Conservation (phyloP, 768 basidiomycete species). For the Boletales sp. region DNA sequence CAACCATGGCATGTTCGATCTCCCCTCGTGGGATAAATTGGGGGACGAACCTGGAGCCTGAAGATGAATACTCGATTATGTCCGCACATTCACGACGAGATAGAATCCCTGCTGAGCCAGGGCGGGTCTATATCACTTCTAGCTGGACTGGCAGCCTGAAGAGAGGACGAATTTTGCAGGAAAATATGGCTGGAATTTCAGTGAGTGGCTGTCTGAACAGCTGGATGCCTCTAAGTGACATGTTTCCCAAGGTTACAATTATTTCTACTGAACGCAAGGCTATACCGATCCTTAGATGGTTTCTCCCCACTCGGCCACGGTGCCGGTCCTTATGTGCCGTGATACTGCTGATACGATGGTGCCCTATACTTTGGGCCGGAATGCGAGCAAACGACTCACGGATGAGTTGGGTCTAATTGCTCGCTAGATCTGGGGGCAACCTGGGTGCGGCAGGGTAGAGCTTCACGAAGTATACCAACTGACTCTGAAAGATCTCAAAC, state of each 20-base stretch:
- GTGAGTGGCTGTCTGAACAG: slow-evolving; percentile 71
- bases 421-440: slow-evolving; percentile 14
- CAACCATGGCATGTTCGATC: slow-evolving; percentile 86
- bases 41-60: slow-evolving; percentile 49
- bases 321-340: slow-evolving; percentile 87
- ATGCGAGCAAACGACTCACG: slow-evolving; percentile 56
- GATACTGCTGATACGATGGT: slow-evolving; percentile 77
- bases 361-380: slow-evolving; percentile 46
- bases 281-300: slow-evolving; percentile 46
- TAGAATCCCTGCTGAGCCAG: slow-evolving; percentile 71
- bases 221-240: slow-evolving; percentile 68
- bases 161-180: slow-evolving; percentile 26
- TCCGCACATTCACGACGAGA: slow-evolving; percentile 68
- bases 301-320: slow-evolving; percentile 51
- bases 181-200: slow-evolving; percentile 54
- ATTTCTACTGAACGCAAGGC: background rate
- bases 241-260: slow-evolving; percentile 61
- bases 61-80: slow-evolving; percentile 75
- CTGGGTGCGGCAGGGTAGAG: slow-evolving; percentile 46
- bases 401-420: slow-evolving; percentile 47
- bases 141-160: slow-evolving; percentile 48
- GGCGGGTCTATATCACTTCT: slow-evolving; percentile 79
- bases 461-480: slow-evolving; percentile 60
- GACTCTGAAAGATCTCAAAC: slow-evolving; percentile 67
- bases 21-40: slow-evolving; percentile 62